These are phyloP conservation scores for Kwoniella sp. DNA, from an alignment of 768 basidiomycete species.

Conservation along the genomic window DNA sequence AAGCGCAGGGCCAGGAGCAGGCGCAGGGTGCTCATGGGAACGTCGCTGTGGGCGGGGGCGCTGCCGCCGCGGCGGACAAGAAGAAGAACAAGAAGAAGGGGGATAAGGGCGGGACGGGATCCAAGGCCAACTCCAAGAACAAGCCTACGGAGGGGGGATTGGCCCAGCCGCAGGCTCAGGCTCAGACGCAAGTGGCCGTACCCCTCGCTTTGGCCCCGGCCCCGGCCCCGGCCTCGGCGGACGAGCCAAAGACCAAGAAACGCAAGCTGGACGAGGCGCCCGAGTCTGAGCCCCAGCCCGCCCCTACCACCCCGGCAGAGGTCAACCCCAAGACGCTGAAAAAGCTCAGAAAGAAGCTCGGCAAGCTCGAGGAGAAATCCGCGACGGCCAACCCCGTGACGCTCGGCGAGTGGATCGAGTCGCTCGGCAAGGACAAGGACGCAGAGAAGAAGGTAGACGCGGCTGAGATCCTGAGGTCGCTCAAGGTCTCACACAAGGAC, in stretches of 20 bases:
- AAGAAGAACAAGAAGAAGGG: slow-evolving; percentile 46
- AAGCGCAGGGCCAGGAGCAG: background rate
- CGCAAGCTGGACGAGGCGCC: slow-evolving; percentile 23
- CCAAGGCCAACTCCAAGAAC: slow-evolving; percentile 42
- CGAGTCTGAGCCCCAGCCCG: background rate
- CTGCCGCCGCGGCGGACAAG: slow-evolving; percentile 13
- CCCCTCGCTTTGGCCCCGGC: too few relatives aligned
- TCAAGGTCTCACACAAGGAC: slow-evolving; percentile 8
- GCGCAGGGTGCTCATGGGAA: too few relatives aligned
- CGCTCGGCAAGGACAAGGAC: slow-evolving; percentile 9
- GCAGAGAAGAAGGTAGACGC: slow-evolving; percentile 38
- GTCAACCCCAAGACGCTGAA: slow-evolving; percentile 42
- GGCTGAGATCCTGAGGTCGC: slow-evolving; percentile 23
- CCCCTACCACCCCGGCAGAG: background rate
- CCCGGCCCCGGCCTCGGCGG: background rate
- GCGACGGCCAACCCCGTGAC: slow-evolving; percentile 11
- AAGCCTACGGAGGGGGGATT: too few relatives aligned
- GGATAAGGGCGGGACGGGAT: slow-evolving; percentile 48
- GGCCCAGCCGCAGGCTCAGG: too few relatives aligned
- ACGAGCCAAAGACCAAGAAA: slow-evolving; percentile 29
- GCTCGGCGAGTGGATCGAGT: slow-evolving; percentile 14
- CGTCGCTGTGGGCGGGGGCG: too few relatives aligned
- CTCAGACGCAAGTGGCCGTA: too few relatives aligned
- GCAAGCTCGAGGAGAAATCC: slow-evolving; percentile 52
- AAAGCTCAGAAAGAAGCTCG: slow-evolving; percentile 52